Conservation (phyloP, 78 protist genomes). For the Emiliania huxleyi region DNA sequence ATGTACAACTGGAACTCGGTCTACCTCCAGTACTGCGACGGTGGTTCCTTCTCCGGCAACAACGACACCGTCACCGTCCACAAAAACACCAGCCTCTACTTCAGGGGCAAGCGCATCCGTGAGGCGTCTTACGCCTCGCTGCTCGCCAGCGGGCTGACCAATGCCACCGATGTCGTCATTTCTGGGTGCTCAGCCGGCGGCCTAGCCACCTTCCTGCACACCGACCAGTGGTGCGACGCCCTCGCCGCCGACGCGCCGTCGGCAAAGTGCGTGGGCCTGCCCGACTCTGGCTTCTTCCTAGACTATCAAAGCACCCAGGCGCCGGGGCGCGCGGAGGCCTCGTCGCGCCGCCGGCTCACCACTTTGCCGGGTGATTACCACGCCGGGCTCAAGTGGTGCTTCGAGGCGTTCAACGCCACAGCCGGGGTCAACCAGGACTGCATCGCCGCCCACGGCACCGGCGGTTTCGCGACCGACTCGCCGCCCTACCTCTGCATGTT, state of each 20-base stretch:
- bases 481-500: background rate
- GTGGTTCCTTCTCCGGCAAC: background rate
- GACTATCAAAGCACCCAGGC: background rate
- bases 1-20: background rate
- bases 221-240: background rate
- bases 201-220: constrained; percentile 8
- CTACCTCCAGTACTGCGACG: background rate
- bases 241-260: background rate
- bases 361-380: background rate
- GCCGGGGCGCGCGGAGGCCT: background rate
- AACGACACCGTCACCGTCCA: background rate
- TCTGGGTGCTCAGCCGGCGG: constrained; percentile 15
- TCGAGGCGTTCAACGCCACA: background rate
- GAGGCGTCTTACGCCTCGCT: background rate
- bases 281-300: constrained; percentile 1
- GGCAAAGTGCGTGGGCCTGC: background rate
- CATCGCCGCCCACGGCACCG: background rate
- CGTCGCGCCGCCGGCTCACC: background rate
- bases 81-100: background rate
- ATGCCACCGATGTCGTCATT: background rate
- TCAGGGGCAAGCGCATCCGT: background rate
- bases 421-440: background rate
- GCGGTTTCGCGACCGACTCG: background rate
- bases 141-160: background rate
- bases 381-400: background rate